Conservation (phyloP, 2,329 filamentous ascomycete species). For the Chrysoporthe deuterocubensis region DNA sequence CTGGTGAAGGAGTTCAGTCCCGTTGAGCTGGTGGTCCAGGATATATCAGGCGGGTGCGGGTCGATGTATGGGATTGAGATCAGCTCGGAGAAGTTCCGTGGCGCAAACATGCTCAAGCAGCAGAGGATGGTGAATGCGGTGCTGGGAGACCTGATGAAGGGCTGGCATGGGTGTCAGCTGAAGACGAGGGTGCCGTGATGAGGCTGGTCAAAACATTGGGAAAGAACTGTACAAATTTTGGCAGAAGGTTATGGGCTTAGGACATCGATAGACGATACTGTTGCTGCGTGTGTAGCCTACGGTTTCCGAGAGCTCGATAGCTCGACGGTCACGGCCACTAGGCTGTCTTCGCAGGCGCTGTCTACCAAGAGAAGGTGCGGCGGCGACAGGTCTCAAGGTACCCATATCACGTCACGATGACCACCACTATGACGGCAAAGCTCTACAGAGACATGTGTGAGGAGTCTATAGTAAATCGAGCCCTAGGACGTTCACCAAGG, state of each 20-base stretch:
- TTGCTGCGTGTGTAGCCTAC: background rate
- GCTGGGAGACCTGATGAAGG: constrained; percentile 75
- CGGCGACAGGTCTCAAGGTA: background rate
- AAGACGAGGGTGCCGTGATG: constrained; percentile 63
- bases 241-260: background rate
- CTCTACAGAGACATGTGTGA: background rate
- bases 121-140: constrained; percentile 79
- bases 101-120: constrained; percentile 75
- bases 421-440: background rate
- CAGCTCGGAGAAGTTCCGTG: constrained; percentile 71
- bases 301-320: background rate
- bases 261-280: background rate
- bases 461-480: background rate
- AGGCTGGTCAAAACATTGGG: background rate
- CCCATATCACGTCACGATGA: background rate
- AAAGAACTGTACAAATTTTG: too few species aligned
- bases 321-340: background rate
- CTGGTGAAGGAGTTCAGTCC: constrained; percentile 55
- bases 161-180: constrained; percentile 83
- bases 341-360: background rate
- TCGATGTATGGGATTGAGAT: constrained; percentile 88
- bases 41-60: constrained; percentile 82
- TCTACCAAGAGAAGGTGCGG: background rate
- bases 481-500: background rate
- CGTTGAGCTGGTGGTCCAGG: constrained; percentile 66